phyloP scores from a whole-genome alignment of 768 basidiomycete genomes.

The Candolleomyces aberdarensis region DNA sequence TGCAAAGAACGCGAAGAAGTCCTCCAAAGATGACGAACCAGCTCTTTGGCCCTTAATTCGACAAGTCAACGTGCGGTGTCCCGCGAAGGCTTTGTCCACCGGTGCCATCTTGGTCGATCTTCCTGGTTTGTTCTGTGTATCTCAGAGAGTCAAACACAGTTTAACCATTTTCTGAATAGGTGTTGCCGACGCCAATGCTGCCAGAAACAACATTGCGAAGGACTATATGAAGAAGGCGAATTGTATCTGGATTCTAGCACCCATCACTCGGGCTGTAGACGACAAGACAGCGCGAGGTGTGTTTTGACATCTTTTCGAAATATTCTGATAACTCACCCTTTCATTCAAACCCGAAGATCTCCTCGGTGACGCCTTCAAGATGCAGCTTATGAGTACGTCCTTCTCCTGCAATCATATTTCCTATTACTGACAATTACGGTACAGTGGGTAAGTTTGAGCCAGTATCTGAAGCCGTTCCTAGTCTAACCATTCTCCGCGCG shows the following conservation, averaged over 20 bases:
- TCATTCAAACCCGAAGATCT: slow-evolving; percentile 33
- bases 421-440: slow-evolving; percentile 3
- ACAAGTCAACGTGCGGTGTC: slow-evolving; percentile 58
- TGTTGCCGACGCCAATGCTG: slow-evolving; percentile 64
- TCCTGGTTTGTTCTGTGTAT: slow-evolving; percentile 38
- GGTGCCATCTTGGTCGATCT: slow-evolving; percentile 65
- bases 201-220: slow-evolving; percentile 59
- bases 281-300: slow-evolving; percentile 60
- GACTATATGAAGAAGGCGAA: slow-evolving; percentile 66
- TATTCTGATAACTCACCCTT: not conserved
- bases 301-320: not conserved
- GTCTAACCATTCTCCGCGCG: not conserved
- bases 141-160: not conserved
- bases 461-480: not conserved
- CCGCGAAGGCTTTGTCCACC: slow-evolving; percentile 47
- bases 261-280: slow-evolving; percentile 61
- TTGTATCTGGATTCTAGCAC: slow-evolving; percentile 66
- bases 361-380: slow-evolving; percentile 62
- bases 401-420: slow-evolving; percentile 1
- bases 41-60: slow-evolving; percentile 64
- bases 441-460: slow-evolving; percentile 42
- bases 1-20: not conserved
- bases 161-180: slow-evolving; percentile 24
- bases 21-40: slow-evolving; percentile 28
- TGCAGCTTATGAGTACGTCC: slow-evolving; percentile 56